Evolutionary conservation across 2,329 filamentous ascomycete genomes (phyloP).

Genomic region (Ilyonectria sp.): DNA sequence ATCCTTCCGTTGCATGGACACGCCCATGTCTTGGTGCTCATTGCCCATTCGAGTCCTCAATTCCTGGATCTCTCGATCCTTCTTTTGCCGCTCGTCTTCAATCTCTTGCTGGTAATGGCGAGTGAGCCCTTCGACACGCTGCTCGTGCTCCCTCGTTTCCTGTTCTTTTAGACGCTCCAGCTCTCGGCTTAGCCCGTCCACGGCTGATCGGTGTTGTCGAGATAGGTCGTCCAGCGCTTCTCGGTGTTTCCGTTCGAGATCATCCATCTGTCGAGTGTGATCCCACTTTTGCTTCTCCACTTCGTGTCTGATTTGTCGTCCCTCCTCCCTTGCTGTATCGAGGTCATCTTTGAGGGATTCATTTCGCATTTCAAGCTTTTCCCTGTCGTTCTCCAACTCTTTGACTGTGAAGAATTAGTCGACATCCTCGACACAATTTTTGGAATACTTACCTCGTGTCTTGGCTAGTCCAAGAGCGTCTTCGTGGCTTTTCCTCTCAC

Average conservation of each 20-base stretch:
- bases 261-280: constrained; percentile 65
- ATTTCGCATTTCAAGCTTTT: constrained; percentile 63
- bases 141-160: constrained; percentile 73
- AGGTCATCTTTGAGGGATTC: constrained; percentile 76
- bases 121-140: constrained; percentile 77
- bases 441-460: constrained; percentile 73
- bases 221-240: constrained; percentile 54
- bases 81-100: constrained; percentile 73
- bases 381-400: constrained; percentile 65
- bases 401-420: constrained; percentile 54
- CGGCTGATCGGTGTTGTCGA: constrained; percentile 52
- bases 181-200: constrained; percentile 62
- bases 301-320: constrained; percentile 53
- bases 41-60: constrained; percentile 67
- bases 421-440: fast-evolving
- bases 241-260: constrained; percentile 60
- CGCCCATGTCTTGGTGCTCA: constrained; percentile 67
- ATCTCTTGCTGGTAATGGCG: constrained; percentile 75
- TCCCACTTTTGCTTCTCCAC: constrained; percentile 57
- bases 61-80: constrained; percentile 76
- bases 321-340: constrained; percentile 56
- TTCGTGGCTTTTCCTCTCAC: constrained; percentile 78
- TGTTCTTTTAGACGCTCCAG: constrained; percentile 58
- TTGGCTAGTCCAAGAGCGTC: constrained; percentile 83
- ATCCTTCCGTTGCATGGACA: constrained; percentile 67